These are phyloP conservation scores for Medicago ruthenica DNA, from an alignment of 306 rosid genomes.

Conservation along the genomic window DNA sequence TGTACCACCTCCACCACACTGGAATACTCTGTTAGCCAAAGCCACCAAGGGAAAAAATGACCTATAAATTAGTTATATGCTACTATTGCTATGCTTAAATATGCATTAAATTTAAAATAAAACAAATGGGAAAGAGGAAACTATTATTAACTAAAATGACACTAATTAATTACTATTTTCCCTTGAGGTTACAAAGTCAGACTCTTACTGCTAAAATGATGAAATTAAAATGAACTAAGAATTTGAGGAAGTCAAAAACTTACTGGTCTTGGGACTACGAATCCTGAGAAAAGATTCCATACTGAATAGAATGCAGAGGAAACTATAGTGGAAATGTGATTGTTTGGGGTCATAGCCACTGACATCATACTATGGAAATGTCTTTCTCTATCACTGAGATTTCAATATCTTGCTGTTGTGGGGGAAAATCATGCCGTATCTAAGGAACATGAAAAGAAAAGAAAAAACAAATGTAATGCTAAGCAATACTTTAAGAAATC, in stretches of 20 bases:
- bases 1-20: conserved; percentile 68
- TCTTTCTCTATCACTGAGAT: no score
- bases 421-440: no score
- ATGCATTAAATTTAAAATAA: neutral
- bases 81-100: neutral
- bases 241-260: conserved; percentile 34
- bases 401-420: no score
- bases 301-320: conserved; percentile 49
- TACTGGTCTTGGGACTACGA: conserved; percentile 61
- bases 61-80: neutral
- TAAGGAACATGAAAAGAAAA: no score
- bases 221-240: neutral
- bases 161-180: no score
- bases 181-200: neutral
- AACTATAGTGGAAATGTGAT: conserved; percentile 51
- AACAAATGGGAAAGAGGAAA: no score
- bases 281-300: conserved; percentile 73
- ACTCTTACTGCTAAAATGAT: neutral
- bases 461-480: no score
- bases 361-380: conserved; percentile 61
- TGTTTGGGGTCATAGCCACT: conserved; percentile 64
- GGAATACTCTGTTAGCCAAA: conserved; percentile 56
- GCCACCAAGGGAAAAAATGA: neutral
- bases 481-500: no score
- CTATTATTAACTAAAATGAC: no score